A percentile compares a stretch with the other conserved stretches of the same genome.
These are phyloP conservation scores for Farysia itapuensis DNA, from an alignment of 1,284 basidiomycete species.

Conservation along the genomic window DNA sequence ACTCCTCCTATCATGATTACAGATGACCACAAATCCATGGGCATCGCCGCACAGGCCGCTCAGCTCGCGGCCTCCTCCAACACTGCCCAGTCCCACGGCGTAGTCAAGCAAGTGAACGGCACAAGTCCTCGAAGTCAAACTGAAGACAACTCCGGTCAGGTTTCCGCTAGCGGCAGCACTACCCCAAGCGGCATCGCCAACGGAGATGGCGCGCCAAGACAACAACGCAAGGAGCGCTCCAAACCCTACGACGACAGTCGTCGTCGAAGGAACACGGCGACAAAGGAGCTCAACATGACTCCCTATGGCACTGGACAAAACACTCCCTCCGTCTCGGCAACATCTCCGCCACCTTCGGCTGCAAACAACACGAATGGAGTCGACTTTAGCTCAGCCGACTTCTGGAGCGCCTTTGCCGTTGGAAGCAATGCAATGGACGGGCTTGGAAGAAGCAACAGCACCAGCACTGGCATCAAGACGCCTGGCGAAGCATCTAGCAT, in stretches of 20 bases:
- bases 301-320: slow-evolving; percentile 33
- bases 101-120: slow-evolving; percentile 27
- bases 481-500: slow-evolving; percentile 31
- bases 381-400: slow-evolving; percentile 31
- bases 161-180: slow-evolving; percentile 16
- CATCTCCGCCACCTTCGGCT: slow-evolving; percentile 6
- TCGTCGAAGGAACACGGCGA: slow-evolving; percentile 34
- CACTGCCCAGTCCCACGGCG: slow-evolving; percentile 7
- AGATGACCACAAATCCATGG: slow-evolving; percentile 82
- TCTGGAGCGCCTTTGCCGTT: slow-evolving; percentile 40
- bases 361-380: slow-evolving; percentile 8
- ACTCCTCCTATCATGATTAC: slow-evolving; percentile 91
- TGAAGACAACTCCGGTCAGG: slow-evolving; percentile 1
- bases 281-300: slow-evolving; percentile 41
- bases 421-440: slow-evolving; percentile 23
- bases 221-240: slow-evolving; percentile 33
- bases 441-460: slow-evolving; percentile 33
- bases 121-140: slow-evolving; percentile 13
- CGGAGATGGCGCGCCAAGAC: slow-evolving; percentile 5
- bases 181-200: slow-evolving; percentile 25
- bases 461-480: slow-evolving; percentile 29
- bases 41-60: slow-evolving; percentile 62
- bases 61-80: slow-evolving; percentile 11
- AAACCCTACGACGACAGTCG: slow-evolving; percentile 50
- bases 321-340: slow-evolving; percentile 18